Conservation (phyloP, 345 rosid genomes). For the Dovyalis caffra region DNA sequence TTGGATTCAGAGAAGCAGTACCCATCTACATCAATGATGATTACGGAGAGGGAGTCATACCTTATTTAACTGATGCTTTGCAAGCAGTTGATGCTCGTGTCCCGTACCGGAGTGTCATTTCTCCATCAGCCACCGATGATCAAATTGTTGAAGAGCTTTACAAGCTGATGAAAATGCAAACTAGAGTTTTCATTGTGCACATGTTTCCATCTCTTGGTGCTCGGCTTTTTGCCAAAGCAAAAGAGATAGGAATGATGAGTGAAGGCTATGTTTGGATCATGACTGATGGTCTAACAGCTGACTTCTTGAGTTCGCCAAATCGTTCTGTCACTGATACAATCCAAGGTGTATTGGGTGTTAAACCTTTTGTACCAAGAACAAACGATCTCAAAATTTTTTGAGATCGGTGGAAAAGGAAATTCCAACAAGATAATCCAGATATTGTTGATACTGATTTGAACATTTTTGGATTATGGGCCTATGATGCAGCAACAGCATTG, state of each 20-base stretch:
- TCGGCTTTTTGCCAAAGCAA: constrained; percentile 41
- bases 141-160: constrained; percentile 48
- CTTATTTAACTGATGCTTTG: constrained; percentile 42
- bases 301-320: constrained; percentile 39
- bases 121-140: constrained; percentile 36
- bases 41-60: constrained; percentile 49
- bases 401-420: too few relatives aligned
- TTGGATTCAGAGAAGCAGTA: constrained; percentile 48
- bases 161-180: constrained; percentile 47
- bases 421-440: too few relatives aligned
- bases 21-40: constrained; percentile 44
- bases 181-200: constrained; percentile 58
- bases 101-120: constrained; percentile 47
- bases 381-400: too few relatives aligned
- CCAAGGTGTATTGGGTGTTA: constrained; percentile 48
- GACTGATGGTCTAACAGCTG: constrained; percentile 54
- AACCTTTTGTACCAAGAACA: constrained; percentile 24
- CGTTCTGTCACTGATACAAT: constrained; percentile 23
- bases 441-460: too few relatives aligned
- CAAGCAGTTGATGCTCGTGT: constrained; percentile 38
- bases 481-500: too few relatives aligned
- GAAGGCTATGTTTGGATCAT: constrained; percentile 73
- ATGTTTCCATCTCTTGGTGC: constrained; percentile 35
- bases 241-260: constrained; percentile 63
- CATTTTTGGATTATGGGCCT: too few relatives aligned